Base-by-base conservation (phyloP, 768 basidiomycete genomes). In the Mycena maculata region DNA sequence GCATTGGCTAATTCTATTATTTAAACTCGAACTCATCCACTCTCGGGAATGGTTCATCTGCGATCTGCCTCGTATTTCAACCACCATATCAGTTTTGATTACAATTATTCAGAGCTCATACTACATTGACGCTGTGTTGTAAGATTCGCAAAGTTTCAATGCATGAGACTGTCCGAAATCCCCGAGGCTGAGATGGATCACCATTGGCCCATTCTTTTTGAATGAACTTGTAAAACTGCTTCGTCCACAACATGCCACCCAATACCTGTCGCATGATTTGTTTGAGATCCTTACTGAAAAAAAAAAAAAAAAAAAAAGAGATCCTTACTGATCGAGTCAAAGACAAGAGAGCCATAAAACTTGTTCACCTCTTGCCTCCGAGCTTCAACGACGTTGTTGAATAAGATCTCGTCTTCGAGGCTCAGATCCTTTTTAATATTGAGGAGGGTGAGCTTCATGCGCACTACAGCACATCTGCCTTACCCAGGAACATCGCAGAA, bases 241-340 rank as follows among this genome's bases (percentile, higher is more conserved):
- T 99, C 49, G 94, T 95, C 97, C 98, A 99, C 57, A 99, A 81
- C 98, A 99, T 99, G 13, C 98, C 98, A 23, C 90, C 90, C 53
- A 99, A 81, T 22, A 96, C 98, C 80, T 99, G 98, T 68, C 98
- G 85, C 94, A 94, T 98, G 71, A 99, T 92, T 78, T 97, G 96
- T 76, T 90, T 91, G 72, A 99, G 81, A 80, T 99, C 98, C 64
- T n/a, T n/a, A n/a, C n/a, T n/a, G n/a, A n/a, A n/a, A n/a, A n/a
- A n/a, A n/a, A n/a, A n/a, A n/a, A n/a, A n/a, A n/a, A n/a, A n/a
- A n/a, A n/a, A n/a, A n/a, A n/a, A n/a, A n/a, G n/a, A n/a, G n/a
- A n/a, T n/a, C n/a, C n/a, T 98, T 95, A 73, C 88, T 93, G 75
- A 97, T 90, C 16, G 93, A 89, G 4, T 95, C 95, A 70, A 90